Percentiles rank a stretch among this genome's conserved stretches.
Evolutionary conservation across 78 protist genomes (phyloP).

Genomic region (Dictyostelium intermedium): DNA sequence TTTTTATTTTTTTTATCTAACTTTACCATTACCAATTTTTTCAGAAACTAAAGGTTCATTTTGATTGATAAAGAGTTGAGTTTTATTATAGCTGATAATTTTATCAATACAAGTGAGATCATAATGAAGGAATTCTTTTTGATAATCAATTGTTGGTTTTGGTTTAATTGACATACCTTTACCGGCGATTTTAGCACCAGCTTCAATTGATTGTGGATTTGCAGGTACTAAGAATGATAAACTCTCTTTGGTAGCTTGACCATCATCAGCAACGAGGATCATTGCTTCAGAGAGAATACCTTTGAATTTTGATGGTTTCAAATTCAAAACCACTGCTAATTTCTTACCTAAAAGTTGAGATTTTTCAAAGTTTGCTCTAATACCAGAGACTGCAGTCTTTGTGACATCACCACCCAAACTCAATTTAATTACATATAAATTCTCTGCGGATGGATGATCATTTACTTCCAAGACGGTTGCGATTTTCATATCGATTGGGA

Average conservation of each 20-base stretch:
- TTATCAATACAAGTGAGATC: slow-evolving; percentile 25
- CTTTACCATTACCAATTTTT: slow-evolving; percentile 4
- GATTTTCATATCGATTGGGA: slow-evolving; percentile 81
- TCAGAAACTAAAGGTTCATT: neutral
- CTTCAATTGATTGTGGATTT: neutral
- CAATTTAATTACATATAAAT: slow-evolving; percentile 67
- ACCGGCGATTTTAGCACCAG: slow-evolving; percentile 41
- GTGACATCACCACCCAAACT: slow-evolving; percentile 60
- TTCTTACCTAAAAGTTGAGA: slow-evolving; percentile 20
- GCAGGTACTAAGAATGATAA: slow-evolving; percentile 10
- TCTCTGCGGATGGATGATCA: slow-evolving; percentile 73
- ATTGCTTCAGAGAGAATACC: slow-evolving; percentile 82
- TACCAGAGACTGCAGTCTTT: slow-evolving; percentile 58
- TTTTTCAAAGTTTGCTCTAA: slow-evolving; percentile 27
- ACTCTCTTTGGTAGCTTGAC: slow-evolving; percentile 20
- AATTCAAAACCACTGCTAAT: slow-evolving; percentile 49
- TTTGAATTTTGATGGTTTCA: slow-evolving; percentile 86
- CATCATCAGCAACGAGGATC: slow-evolving; percentile 80
- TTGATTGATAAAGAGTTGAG: neutral
- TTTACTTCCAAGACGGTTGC: slow-evolving; percentile 31
- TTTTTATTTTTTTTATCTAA: slow-evolving; percentile 11
- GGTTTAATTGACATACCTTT: slow-evolving; percentile 44
- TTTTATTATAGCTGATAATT: neutral
- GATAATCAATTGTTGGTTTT: slow-evolving; percentile 44
- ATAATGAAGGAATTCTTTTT: slow-evolving; percentile 48